Base-by-base conservation (phyloP, 805 yeast genomes). In the Candida parachauliodes region DNA sequence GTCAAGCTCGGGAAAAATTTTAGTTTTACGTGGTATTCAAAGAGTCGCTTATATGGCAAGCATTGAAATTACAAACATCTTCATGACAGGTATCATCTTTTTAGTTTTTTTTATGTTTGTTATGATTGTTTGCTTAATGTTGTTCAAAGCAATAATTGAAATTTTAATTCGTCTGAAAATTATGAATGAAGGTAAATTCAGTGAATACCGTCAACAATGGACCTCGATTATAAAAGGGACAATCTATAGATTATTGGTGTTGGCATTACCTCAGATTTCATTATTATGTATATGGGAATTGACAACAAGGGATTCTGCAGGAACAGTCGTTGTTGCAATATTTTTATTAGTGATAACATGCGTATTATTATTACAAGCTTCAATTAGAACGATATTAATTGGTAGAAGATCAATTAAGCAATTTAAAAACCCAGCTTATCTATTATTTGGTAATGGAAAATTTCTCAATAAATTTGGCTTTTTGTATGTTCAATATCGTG, bases 401-500 rank as follows among this genome's bases (percentile, higher is more conserved):
- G 98, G 96, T 24, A 65, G 80, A 44, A 74, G 74, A 48, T 88
- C 97, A 0, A 66, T 73, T 18, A 68, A 72, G 42, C 70, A 85
- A 39, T 87, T 81, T 69, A 82, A 85, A 54, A 91, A 88, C 52
- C 96, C 98, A 0, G 98, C 98, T 0, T 91, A 87, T 55, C 68
- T 88, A 43, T 72, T 93, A 44, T 93, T 75, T 53, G 96, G 98
- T 33, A 95, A 93, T 55, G 74, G 81, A 3, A 76, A 71, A 30
- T 77, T 86, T 42, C 71, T 93, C 50, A 87, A 88, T 70, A 77
- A 85, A 52, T 91, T 83, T 65, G 98, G 98, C 0, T 93, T 93
- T 62, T 60, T 93, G 46, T 93, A 93, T 52, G 88, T 88, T 24
- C 96, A 88, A 64, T 93, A 76, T 69, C 75, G 87, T 45, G 97